Evolutionary conservation across 2,329 filamentous ascomycete genomes (phyloP), one percentile per base, ranked within the genome.

Genomic region (Aspergillus aculeatus): DNA sequence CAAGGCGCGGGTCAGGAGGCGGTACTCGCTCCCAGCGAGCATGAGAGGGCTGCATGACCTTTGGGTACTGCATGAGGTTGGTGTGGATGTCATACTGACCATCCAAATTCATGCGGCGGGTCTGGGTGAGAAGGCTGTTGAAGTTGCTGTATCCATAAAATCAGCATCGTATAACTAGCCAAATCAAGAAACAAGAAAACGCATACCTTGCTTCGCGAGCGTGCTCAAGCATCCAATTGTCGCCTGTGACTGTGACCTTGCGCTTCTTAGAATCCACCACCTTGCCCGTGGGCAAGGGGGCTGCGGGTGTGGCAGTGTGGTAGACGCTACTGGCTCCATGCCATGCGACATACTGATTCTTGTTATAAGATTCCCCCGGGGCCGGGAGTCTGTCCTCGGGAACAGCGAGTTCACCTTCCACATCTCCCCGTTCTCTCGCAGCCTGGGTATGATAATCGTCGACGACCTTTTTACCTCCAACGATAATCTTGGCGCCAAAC

Each of bases 291-390:
- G 86, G 87, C 59, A 89, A 81, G 2, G 92, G 91, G n/a, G 91
- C 86, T 23, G 89, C 87, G 1, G 92, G 91, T 1, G 84, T 85
- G 58, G 87, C 88, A 12, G 90, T 92, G 73, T 98, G 92, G 74
- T 99, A 99, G 24, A 99, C 95, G 44, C 91, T 89, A 74, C 94
- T 98, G 51, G 95, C 95, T 53, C 95, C 95, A 74, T 96, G 93
- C 95, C 95, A 99, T 29, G 95, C 95, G 29, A 99, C 95, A 72
- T 97, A 99, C 75, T 97, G 93, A 73, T 99, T 99, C 79, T 94
- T 92, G 82, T 99, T 97, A 82, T 99, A 99, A n/a, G 88, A 83
- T 73, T 96, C 89, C 44, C 89, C 90, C n/a, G 83, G 81, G 9
- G 84, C 84, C 26, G 92, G 85, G 47, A 93, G 84, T 61, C 83